A percentile compares a stretch with the other conserved stretches of the same genome.
phyloP scores from a whole-genome alignment of 345 rosid genomes.

The Populus ilicifolia region DNA sequence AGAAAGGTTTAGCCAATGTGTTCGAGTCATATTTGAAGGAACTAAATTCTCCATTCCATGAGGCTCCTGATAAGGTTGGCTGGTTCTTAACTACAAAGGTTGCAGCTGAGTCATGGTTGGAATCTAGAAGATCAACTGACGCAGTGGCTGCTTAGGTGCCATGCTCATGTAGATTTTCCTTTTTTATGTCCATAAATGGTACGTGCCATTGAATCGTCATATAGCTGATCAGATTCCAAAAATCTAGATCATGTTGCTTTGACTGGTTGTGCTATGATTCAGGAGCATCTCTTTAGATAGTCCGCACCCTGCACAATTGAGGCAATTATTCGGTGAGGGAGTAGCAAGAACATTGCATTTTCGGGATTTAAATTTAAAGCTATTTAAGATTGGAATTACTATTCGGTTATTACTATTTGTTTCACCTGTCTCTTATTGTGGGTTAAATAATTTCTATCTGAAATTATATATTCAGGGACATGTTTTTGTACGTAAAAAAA shows the following conservation, averaged over 20 bases:
- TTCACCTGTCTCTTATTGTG: no score
- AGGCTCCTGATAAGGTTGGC: constrained; percentile 75
- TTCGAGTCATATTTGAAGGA: constrained; percentile 77
- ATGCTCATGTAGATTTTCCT: constrained; percentile 1
- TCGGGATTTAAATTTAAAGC: not conserved
- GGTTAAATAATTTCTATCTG: no score
- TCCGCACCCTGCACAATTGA: not conserved
- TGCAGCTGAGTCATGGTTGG: constrained; percentile 82
- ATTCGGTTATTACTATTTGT: not conserved
- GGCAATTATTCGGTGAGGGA: not conserved
- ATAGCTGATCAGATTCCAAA: constrained; percentile 21
- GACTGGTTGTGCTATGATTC: no score
- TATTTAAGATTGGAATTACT: not conserved
- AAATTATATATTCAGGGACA: no score
- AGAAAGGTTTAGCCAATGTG: constrained; percentile 62
- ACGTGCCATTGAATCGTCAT: constrained; percentile 6
- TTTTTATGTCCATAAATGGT: constrained; percentile 9
- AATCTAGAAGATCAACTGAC: constrained; percentile 45
- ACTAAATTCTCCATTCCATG: constrained; percentile 84
- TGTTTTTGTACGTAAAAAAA: no score
- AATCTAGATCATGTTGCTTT: not conserved
- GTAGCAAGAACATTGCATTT: not conserved
- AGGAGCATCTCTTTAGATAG: not conserved
- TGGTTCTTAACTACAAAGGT: constrained; percentile 88
- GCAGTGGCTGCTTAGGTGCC: constrained; percentile 36